Evolutionary conservation across 805 yeast genomes (phyloP).

Genomic region (Lipomyces chichibuensis): DNA sequence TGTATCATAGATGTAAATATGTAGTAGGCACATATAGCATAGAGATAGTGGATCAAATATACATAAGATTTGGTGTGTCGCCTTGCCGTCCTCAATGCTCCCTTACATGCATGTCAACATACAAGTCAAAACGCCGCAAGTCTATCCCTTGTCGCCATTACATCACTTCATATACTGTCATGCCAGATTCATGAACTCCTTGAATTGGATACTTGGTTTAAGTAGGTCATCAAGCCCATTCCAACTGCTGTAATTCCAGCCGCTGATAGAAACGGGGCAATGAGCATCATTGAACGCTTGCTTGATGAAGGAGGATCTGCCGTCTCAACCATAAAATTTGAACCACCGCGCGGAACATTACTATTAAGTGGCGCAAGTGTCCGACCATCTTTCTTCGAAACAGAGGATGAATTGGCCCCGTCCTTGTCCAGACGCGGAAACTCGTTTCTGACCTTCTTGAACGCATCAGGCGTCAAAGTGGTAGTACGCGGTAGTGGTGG

Average conservation of each 20-base stretch:
- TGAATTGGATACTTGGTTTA: constrained; percentile 13
- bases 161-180: not conserved
- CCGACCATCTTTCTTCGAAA: not conserved
- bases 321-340: not conserved
- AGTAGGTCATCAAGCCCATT: constrained; percentile 24
- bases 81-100: not conserved
- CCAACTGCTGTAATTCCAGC: constrained; percentile 31
- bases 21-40: not conserved
- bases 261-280: constrained; percentile 28
- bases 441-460: constrained; percentile 16
- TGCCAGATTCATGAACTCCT: not conserved
- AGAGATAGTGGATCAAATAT: not conserved
- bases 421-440: not conserved
- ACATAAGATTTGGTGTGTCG: not conserved
- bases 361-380: not conserved
- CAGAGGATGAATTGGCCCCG: not conserved
- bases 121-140: not conserved
- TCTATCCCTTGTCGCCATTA: not conserved
- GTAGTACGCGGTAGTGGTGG: constrained; percentile 7
- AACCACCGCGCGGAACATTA: not conserved
- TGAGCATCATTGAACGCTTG: not conserved
- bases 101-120: not conserved
- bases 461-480: constrained; percentile 23
- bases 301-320: not conserved
- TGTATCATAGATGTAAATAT: constrained; percentile 5